Evolutionary conservation across 164 flowering plant genomes (phyloP).

Genomic region (Taxillus chinensis): DNA sequence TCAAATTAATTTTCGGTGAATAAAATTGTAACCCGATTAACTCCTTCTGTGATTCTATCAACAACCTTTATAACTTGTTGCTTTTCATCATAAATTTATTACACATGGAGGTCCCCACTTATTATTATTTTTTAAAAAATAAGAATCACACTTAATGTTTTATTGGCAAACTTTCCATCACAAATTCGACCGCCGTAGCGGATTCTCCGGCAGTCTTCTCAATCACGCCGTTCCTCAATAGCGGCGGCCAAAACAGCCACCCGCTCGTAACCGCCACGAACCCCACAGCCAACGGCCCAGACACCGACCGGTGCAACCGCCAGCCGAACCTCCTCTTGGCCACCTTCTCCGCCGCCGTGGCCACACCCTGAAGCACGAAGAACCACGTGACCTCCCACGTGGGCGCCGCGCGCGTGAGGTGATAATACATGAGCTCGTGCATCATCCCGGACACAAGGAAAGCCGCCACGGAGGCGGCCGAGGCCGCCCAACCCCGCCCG

Average conservation of each 20-base stretch:
- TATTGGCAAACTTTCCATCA: background rate
- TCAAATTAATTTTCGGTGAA: no score
- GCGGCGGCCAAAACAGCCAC: conserved; percentile 36
- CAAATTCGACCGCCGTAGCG: conserved; percentile 6
- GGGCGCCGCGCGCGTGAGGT: conserved; percentile 22
- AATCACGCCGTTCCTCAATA: conserved; percentile 12
- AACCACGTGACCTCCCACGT: conserved; percentile 26
- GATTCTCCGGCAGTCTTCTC: conserved; percentile 8
- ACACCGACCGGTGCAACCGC: conserved; percentile 18
- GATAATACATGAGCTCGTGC: conserved; percentile 39
- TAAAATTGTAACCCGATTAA: no score
- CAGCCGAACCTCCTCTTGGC: conserved; percentile 17
- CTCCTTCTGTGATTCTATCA: no score
- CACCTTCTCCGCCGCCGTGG: conserved; percentile 17
- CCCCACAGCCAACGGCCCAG: conserved; percentile 20
- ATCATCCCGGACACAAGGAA: conserved; percentile 38
- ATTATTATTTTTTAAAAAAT: no score
- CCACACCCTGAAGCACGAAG: conserved; percentile 26
- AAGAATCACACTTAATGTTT: no score
- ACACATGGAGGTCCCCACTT: no score
- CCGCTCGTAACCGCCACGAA: conserved; percentile 23
- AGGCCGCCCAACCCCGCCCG: conserved; percentile 13
- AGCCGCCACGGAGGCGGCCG: conserved; percentile 19
- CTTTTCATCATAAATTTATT: no score
- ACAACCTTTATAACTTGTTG: no score